A percentile compares a stretch with the other conserved stretches of the same genome.
Evolutionary conservation across 768 basidiomycete species (phyloP).

Genomic region (Tulasnella sp.): DNA sequence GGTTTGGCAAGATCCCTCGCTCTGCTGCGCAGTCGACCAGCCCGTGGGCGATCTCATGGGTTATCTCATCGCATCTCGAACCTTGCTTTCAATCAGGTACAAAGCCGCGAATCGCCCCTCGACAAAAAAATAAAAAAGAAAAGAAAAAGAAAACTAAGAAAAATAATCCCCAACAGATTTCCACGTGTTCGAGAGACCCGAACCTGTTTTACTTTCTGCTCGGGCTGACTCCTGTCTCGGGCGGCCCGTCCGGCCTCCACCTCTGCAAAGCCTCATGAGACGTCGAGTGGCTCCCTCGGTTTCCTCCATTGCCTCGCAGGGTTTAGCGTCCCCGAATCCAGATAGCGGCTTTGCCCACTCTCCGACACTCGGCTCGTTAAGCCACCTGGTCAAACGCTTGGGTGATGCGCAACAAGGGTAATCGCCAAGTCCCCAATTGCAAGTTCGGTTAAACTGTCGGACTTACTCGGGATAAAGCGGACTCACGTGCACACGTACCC

Average conservation of each 20-base stretch:
- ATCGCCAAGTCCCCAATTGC: background rate
- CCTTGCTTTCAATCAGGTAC: background rate
- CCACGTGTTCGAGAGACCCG: background rate
- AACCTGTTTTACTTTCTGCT: background rate
- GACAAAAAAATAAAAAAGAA: too few relatives aligned
- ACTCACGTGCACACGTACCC: too few relatives aligned
- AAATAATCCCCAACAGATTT: background rate
- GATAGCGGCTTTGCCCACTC: background rate
- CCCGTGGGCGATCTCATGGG: background rate
- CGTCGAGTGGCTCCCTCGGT: background rate
- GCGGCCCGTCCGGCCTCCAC: background rate
- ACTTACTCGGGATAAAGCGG: background rate
- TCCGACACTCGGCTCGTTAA: background rate
- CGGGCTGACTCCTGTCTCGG: background rate
- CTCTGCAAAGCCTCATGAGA: background rate
- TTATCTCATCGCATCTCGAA: too few relatives aligned
- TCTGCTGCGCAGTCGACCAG: background rate
- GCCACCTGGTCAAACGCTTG: background rate
- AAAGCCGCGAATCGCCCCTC: background rate
- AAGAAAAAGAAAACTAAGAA: too few relatives aligned
- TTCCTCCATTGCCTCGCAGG: background rate
- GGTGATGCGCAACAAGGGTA: background rate
- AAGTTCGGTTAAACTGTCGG: background rate
- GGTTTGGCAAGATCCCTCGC: background rate
- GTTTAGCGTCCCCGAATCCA: background rate